Evolutionary conservation across 2,329 filamentous ascomycete species (phyloP), one percentile per base, ranked within the genome.

Genomic region (Chaetomiaceae sp.): DNA sequence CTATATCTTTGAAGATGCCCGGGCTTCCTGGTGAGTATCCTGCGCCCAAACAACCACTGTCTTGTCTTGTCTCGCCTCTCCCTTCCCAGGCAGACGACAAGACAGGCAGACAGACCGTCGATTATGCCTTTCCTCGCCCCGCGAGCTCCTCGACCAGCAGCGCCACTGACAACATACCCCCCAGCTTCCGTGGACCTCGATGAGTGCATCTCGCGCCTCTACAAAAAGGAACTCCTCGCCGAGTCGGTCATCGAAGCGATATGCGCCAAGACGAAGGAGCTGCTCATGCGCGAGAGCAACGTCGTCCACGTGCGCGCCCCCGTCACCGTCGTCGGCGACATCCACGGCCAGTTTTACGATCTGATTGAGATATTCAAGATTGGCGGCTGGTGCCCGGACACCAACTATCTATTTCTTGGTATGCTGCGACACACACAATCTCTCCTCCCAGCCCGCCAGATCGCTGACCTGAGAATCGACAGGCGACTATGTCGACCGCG

Each of bases 201-300:
- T 75, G 90, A 97, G 80, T 99, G 93, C 74, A 97, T 99, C 73
- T 84, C 89, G 68, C 87, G 92, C 60, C 82, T 99, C 48, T 97
- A 97, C 74, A 92, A 93, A 67, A 96, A 96, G 69, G 93, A 97
- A 70, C 82, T 99, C 54, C 82, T 99, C 53, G 72, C 93, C 63
- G 93, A 99, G 72, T 96, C 92, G 37, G 91, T 99, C 60, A 92
- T 99, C 70, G 93, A 99, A 74, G 93, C 93, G 64, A 92, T 99
- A 82, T 99, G 93, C 75, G 91, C 93, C 70, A 99, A 99, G 71
- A 93, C 95, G 19, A 99, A 99, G 68, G 93, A 99, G 75, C 78
- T 99, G 62, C 80, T 99, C 61, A 99, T 99, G 93, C 92, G 95
- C 67, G 93, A 99, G 82, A 97, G 92, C 80, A 99, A 99, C 72